Evolutionary conservation across 352 stramenopile species (phyloP).

Genomic region (Vaucheria bursata): DNA sequence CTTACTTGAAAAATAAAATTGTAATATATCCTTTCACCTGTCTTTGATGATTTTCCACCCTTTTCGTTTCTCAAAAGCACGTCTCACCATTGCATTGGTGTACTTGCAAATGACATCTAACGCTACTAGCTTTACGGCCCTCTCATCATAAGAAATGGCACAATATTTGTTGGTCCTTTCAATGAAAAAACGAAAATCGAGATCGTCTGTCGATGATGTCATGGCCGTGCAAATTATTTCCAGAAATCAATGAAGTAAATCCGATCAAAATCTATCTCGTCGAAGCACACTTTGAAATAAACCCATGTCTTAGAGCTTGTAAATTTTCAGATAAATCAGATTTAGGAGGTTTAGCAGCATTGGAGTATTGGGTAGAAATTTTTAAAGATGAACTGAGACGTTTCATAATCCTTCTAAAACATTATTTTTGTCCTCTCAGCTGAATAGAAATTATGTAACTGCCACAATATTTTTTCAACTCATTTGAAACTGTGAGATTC

Average conservation of each 20-base stretch:
- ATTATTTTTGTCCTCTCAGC: too few relatives aligned
- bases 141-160: background rate
- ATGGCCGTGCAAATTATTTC: background rate
- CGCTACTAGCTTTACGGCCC: background rate
- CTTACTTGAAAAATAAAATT: background rate
- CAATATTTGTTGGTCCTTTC: background rate
- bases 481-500: too few relatives aligned
- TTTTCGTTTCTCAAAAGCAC: constrained; percentile 17
- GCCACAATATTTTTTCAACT: too few relatives aligned
- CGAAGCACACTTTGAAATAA: background rate
- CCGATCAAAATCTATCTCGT: background rate
- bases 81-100: constrained; percentile 18
- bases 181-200: too few relatives aligned
- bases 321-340: too few relatives aligned
- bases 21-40: constrained; percentile 10
- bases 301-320: background rate
- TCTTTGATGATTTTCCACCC: constrained; percentile 25
- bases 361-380: too few relatives aligned
- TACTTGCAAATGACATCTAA: constrained; percentile 39
- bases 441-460: too few relatives aligned
- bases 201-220: background rate
- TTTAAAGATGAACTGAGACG: too few relatives aligned
- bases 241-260: background rate
- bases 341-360: too few relatives aligned
- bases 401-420: too few relatives aligned